Conservation (phyloP, 1,284 basidiomycete species). For the Apiotrichum gracile region DNA sequence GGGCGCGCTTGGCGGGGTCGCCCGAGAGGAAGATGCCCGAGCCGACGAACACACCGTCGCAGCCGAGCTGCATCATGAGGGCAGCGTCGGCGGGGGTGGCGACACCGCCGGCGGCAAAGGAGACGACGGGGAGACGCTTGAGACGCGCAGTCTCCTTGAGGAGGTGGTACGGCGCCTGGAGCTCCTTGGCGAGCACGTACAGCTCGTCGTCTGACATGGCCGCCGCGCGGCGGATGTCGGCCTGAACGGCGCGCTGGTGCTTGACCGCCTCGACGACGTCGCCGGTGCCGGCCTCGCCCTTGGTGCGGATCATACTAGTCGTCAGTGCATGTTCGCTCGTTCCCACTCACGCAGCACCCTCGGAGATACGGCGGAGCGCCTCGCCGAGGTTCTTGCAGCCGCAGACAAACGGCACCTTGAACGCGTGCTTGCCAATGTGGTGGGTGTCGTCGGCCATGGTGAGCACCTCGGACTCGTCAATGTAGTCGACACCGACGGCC, state of each 20-base stretch:
- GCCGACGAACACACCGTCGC: conserved; percentile 93
- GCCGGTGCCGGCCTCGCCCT: conserved; percentile 95
- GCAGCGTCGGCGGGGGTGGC: conserved; percentile 96
- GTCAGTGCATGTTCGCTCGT: background rate
- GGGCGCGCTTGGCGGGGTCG: conserved; percentile 87
- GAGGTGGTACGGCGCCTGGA: conserved; percentile 93
- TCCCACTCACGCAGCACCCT: conserved; percentile 72
- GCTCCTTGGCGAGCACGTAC: conserved; percentile 85
- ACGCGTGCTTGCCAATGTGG: conserved; percentile 74
- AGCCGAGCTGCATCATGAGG: conserved; percentile 98
- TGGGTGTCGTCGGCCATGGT: conserved; percentile 90
- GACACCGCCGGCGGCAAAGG: conserved; percentile 90
- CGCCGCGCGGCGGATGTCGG: conserved; percentile 79
- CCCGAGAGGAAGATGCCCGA: conserved; percentile 82
- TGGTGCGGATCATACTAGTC: conserved; percentile 84
- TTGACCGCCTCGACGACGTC: conserved; percentile 97
- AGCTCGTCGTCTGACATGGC: conserved; percentile 93
- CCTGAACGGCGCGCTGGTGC: conserved; percentile 76
- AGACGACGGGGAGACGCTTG: conserved; percentile 84
- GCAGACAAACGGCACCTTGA: conserved; percentile 67
- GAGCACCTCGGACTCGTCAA: conserved; percentile 94
- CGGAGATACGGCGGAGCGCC: conserved; percentile 90
- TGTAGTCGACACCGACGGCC: conserved; percentile 93
- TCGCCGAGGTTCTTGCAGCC: conserved; percentile 63
- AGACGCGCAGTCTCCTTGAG: conserved; percentile 92